Conservation (phyloP, 2,329 filamentous ascomycete genomes). For the Fusarium sp. region DNA sequence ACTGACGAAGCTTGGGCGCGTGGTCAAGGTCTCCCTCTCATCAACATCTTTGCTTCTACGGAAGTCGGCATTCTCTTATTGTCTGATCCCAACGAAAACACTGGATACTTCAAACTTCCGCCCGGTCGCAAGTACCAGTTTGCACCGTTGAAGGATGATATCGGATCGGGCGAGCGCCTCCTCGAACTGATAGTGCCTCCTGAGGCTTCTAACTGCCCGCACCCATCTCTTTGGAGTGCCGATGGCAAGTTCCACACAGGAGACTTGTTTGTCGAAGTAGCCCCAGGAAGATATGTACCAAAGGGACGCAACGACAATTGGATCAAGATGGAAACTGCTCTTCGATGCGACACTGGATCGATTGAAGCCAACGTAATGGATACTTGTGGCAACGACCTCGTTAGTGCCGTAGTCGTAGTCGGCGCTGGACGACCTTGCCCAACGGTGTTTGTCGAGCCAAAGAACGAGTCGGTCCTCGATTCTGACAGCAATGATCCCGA, state of each 20-base stretch:
- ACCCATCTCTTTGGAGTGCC: not conserved
- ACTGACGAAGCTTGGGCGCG: conserved; percentile 32
- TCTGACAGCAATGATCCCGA: not conserved
- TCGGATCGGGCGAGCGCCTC: not conserved
- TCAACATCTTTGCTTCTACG: conserved; percentile 34
- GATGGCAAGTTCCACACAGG: conserved; percentile 46
- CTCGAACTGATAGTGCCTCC: conserved; percentile 33
- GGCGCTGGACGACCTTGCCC: conserved; percentile 40
- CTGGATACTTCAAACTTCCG: conserved; percentile 2
- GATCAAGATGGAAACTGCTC: conserved; percentile 46
- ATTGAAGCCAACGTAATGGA: conserved; percentile 41
- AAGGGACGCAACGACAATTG: conserved; percentile 44
- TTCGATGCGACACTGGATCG: conserved; percentile 40
- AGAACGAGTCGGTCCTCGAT: not conserved
- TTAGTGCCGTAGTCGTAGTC: conserved; percentile 34
- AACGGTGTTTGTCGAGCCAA: conserved; percentile 35
- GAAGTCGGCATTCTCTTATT: conserved; percentile 26
- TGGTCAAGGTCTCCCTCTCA: conserved; percentile 13
- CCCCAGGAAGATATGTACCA: conserved; percentile 35
- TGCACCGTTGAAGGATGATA: not conserved
- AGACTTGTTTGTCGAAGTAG: conserved; percentile 43
- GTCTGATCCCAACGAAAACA: not conserved
- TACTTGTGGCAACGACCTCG: conserved; percentile 37
- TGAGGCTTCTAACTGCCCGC: conserved; percentile 34
- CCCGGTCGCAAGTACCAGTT: conserved; percentile 17